Evolutionary conservation across 345 rosid genomes (phyloP).

Genomic region (Alliaria petiolata): DNA sequence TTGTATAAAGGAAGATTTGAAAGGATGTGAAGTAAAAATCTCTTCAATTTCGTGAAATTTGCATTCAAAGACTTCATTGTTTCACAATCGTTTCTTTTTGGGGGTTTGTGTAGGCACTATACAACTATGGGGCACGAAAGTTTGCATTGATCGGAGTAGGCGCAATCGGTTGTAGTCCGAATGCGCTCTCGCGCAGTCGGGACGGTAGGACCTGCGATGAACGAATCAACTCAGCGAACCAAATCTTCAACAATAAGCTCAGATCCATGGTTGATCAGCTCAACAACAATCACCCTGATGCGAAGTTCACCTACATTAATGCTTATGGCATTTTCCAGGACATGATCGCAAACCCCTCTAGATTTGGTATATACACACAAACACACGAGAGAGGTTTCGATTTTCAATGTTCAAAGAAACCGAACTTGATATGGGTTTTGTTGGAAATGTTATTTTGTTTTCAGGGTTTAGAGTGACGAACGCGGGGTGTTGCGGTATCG

Average conservation of each 20-base stretch:
- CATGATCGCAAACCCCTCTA: constrained; percentile 30
- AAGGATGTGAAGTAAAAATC: background rate
- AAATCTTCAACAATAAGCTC: constrained; percentile 51
- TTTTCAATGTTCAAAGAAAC: background rate
- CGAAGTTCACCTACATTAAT: constrained; percentile 41
- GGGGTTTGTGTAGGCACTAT: constrained; percentile 39
- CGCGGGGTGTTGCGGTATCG: constrained; percentile 71
- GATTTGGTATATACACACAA: constrained; percentile 20
- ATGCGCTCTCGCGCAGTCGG: constrained; percentile 34
- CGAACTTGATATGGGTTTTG: background rate
- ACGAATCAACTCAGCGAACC: constrained; percentile 44
- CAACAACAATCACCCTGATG: constrained; percentile 44
- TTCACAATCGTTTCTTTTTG: background rate
- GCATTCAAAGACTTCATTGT: background rate
- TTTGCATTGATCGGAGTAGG: constrained; percentile 52
- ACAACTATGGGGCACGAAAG: constrained; percentile 59
- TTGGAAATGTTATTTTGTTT: background rate
- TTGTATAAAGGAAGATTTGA: background rate
- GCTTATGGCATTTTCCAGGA: constrained; percentile 76
- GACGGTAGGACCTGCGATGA: constrained; percentile 40
- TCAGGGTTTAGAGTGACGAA: constrained; percentile 57
- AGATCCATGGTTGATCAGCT: constrained; percentile 46
- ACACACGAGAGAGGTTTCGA: background rate
- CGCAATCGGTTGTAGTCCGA: constrained; percentile 77
- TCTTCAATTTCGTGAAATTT: too few relatives aligned